phyloP scores from a whole-genome alignment of 352 stramenopile species.

The Phytophthora megakarya region DNA sequence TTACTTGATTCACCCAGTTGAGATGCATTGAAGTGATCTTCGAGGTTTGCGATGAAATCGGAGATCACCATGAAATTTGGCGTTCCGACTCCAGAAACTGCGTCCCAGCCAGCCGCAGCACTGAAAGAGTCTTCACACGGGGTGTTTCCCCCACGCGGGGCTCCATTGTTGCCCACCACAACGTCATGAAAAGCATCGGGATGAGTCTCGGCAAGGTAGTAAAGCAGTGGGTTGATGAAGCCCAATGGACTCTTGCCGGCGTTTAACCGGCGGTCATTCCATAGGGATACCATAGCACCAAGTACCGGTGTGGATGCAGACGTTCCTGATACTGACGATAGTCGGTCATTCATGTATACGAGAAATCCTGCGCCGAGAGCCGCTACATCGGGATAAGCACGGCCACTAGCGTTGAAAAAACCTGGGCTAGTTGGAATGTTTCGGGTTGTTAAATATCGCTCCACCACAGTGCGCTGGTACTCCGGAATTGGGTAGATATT shows the following conservation, averaged over 20 bases:
- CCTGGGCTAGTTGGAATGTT: conserved; percentile 48
- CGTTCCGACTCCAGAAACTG: conserved; percentile 82
- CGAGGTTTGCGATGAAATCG: conserved; percentile 55
- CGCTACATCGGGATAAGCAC: conserved; percentile 90
- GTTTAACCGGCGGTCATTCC: conserved; percentile 87
- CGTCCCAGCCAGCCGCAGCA: conserved; percentile 88
- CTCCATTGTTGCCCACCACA: conserved; percentile 83
- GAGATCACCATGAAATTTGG: conserved; percentile 81
- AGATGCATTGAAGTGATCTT: conserved; percentile 58
- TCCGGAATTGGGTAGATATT: conserved; percentile 73
- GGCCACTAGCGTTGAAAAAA: conserved; percentile 85
- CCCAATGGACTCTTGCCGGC: conserved; percentile 80
- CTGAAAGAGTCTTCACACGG: conserved; percentile 85
- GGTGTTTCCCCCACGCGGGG: conserved; percentile 39
- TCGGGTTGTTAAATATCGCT: conserved; percentile 61
- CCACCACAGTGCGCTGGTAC: conserved; percentile 77
- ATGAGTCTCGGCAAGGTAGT: conserved; percentile 67
- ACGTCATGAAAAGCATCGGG: conserved; percentile 85
- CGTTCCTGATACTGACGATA: conserved; percentile 73
- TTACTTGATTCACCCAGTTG: conserved; percentile 17
- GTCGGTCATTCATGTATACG: conserved; percentile 59
- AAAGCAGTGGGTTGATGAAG: conserved; percentile 89
- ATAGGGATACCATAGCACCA: conserved; percentile 86
- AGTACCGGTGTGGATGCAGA: conserved; percentile 87
- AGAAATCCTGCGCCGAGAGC: conserved; percentile 74